A percentile compares a stretch with the other conserved stretches of the same genome.
Evolutionary conservation across 331 rosid genomes (phyloP).

Genomic region (Quercus tomentella): DNA sequence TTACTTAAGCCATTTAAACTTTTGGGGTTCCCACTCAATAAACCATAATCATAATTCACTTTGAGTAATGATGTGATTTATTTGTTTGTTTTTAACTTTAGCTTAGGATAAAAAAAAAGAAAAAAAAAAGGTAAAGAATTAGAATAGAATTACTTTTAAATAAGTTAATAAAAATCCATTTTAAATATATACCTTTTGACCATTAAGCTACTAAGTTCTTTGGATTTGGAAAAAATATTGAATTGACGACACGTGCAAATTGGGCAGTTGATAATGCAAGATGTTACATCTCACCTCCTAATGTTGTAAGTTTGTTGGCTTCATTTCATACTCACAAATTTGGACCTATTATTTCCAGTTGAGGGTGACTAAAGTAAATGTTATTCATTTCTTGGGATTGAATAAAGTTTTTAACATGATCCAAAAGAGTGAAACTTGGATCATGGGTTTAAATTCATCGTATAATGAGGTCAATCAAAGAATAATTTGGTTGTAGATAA

Average conservation of each 20-base stretch:
- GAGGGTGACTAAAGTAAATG: not conserved
- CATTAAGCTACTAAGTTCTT: not conserved
- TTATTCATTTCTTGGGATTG: too few relatives aligned
- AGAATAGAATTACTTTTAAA: not conserved
- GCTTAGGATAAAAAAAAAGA: not conserved
- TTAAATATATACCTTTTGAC: constrained; percentile 5
- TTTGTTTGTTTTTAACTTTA: not conserved
- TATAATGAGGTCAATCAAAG: too few relatives aligned
- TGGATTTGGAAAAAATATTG: constrained; percentile 23
- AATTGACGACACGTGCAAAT: constrained; percentile 38
- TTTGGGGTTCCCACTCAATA: not conserved
- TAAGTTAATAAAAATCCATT: constrained; percentile 8
- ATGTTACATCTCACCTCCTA: constrained; percentile 11
- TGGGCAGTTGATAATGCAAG: constrained; percentile 14
- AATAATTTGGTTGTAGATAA: not conserved
- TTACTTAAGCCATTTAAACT: not conserved
- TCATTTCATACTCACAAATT: constrained; percentile 7
- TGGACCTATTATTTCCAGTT: constrained; percentile 1
- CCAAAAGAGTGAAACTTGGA: too few relatives aligned
- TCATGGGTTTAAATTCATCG: too few relatives aligned
- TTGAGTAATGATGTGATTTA: not conserved
- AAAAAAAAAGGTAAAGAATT: not conserved
- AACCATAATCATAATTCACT: constrained; percentile 8
- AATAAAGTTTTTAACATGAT: too few relatives aligned
- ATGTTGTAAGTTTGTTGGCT: constrained; percentile 5